These are phyloP conservation scores for Venturiaceae sp. DNA, from an alignment of 2,329 filamentous ascomycete genomes.

Conservation along the genomic window DNA sequence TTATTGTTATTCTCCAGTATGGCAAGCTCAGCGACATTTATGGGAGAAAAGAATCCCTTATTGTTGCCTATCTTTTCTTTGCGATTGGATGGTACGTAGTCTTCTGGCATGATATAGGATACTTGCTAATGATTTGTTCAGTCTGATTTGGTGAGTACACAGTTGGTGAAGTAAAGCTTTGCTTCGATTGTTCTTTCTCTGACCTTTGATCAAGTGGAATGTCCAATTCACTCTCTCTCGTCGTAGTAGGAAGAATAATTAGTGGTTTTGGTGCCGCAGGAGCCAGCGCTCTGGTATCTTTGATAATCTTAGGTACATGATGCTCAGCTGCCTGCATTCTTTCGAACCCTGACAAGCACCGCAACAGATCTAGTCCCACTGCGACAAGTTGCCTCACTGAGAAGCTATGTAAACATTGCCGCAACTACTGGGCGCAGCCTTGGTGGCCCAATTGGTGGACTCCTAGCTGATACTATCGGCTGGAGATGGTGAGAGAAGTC, in stretches of 20 bases:
- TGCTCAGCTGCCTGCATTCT: not conserved
- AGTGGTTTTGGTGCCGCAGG: constrained; percentile 36
- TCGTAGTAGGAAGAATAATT: constrained; percentile 30
- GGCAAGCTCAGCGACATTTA: constrained; percentile 37
- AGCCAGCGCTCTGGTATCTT: constrained; percentile 19
- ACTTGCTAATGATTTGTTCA: not conserved
- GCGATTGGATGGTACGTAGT: constrained; percentile 25
- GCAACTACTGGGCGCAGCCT: constrained; percentile 39
- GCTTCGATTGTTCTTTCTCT: not conserved
- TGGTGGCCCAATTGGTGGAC: constrained; percentile 49
- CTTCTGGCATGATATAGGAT: constrained; percentile 3
- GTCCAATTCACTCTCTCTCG: constrained; percentile 24
- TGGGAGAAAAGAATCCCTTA: constrained; percentile 30
- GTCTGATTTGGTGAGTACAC: constrained; percentile 12
- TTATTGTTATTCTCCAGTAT: constrained; percentile 17
- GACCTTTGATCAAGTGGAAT: constrained; percentile 17
- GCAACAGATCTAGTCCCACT: constrained; percentile 38
- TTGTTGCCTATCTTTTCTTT: constrained; percentile 31
- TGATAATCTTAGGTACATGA: constrained; percentile 9
- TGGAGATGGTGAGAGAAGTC: constrained; percentile 55
- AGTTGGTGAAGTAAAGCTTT: too few relatives aligned
- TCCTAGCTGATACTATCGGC: constrained; percentile 50
- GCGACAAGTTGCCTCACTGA: constrained; percentile 36
- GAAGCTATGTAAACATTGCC: constrained; percentile 42
- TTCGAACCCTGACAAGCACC: not conserved